These are phyloP conservation scores for Phialocephala subalpina DNA, from an alignment of 2,329 filamentous ascomycete genomes.

Conservation along the genomic window DNA sequence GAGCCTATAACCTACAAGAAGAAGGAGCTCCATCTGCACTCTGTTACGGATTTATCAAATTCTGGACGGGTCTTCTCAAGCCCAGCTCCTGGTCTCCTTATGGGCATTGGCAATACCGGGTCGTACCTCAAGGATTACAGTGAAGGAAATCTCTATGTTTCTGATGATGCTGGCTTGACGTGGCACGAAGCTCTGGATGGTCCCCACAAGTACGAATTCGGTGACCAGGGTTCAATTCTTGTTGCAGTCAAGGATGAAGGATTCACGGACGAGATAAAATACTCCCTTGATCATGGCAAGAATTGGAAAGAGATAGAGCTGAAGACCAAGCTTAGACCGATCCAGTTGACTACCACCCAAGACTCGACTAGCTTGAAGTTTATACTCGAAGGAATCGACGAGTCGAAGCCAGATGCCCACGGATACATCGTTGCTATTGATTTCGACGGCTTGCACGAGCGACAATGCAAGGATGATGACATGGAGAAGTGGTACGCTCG, in stretches of 20 bases:
- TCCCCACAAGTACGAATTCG: conserved; percentile 95
- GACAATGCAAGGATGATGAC: conserved; percentile 81
- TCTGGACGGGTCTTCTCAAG: conserved; percentile 91
- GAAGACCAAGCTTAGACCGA: conserved; percentile 66
- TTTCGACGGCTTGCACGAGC: conserved; percentile 82
- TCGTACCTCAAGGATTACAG: conserved; percentile 73
- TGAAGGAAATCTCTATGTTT: conserved; percentile 85
- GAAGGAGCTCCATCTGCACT: conserved; percentile 83
- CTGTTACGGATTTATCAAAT: conserved; percentile 85
- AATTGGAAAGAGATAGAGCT: conserved; percentile 80
- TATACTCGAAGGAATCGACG: conserved; percentile 71
- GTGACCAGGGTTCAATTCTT: conserved; percentile 89
- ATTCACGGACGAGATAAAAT: conserved; percentile 69
- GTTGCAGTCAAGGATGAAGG: conserved; percentile 77
- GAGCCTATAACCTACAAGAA: conserved; percentile 72
- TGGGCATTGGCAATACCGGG: conserved; percentile 93
- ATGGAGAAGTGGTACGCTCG: conserved; percentile 92
- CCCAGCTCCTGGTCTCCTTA: conserved; percentile 88
- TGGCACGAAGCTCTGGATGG: conserved; percentile 81
- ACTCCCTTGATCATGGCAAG: conserved; percentile 90
- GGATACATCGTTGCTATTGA: conserved; percentile 79
- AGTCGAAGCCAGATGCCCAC: conserved; percentile 56
- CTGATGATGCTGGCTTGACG: conserved; percentile 86
- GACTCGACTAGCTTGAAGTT: conserved; percentile 96
- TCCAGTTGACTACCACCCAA: conserved; percentile 83